Evolutionary conservation across 73 alveolate genomes (phyloP).

Genomic region (Stentor roeselii): DNA sequence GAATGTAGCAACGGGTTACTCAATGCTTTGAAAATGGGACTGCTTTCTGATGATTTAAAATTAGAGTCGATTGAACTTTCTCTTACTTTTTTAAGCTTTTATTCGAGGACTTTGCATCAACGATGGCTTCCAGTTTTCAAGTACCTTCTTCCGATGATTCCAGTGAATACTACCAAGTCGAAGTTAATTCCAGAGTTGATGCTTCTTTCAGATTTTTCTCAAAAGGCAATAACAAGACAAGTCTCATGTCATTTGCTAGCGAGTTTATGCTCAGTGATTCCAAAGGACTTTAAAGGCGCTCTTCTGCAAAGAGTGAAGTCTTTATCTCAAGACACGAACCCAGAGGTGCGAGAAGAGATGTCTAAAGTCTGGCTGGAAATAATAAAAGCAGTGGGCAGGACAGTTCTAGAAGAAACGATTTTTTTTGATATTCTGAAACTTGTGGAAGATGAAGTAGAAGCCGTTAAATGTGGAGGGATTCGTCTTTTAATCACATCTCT

Average conservation of each 20-base stretch:
- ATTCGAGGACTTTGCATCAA: slow-evolving; percentile 2
- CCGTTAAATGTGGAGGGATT: background rate
- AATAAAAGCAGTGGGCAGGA: background rate
- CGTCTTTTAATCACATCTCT: background rate
- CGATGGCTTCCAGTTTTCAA: slow-evolving; percentile 18
- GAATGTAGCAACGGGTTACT: slow-evolving; percentile 3
- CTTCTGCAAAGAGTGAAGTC: background rate
- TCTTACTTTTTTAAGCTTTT: slow-evolving; percentile 6
- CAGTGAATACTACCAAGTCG: background rate
- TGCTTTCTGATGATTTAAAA: background rate
- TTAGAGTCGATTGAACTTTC: background rate
- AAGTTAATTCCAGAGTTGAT: background rate
- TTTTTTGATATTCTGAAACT: background rate
- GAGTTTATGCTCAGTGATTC: background rate
- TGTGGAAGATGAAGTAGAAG: background rate
- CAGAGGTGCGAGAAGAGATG: slow-evolving; percentile 14
- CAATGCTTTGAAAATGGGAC: background rate
- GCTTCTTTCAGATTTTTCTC: slow-evolving; percentile 8
- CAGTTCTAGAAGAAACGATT: background rate
- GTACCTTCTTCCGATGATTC: background rate
- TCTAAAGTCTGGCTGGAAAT: background rate
- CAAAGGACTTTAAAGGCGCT: slow-evolving; percentile 14
- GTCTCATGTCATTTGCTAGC: slow-evolving; percentile 8
- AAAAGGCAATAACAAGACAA: background rate
- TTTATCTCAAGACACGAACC: slow-evolving; percentile 21